Conservation (phyloP, 495 filamentous ascomycete species). For the Trichoderma reesei region DNA sequence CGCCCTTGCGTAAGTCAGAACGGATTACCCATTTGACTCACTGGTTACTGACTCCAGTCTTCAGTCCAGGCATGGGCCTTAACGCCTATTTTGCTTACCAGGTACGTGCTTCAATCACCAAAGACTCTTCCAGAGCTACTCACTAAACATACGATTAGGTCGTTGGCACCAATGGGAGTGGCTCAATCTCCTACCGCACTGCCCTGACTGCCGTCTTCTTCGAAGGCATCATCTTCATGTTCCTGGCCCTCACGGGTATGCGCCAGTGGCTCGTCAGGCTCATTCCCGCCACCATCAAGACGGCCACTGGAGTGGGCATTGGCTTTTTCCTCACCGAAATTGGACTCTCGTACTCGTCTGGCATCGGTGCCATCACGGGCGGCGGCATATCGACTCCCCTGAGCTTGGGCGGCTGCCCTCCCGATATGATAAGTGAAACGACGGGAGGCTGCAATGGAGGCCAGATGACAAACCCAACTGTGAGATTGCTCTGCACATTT, state of each 20-base stretch:
- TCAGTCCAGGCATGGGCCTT: slow-evolving; percentile 66
- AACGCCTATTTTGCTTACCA: slow-evolving; percentile 63
- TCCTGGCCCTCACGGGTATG: slow-evolving; percentile 64
- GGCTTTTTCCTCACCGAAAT: slow-evolving; percentile 71
- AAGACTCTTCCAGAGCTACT: neutral
- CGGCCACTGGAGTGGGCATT: slow-evolving; percentile 71
- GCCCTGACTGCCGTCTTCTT: slow-evolving; percentile 67
- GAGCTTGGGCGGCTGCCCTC: slow-evolving; percentile 56
- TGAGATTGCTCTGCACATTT: slow-evolving; percentile 16
- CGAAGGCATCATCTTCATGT: slow-evolving; percentile 53
- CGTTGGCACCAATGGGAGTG: slow-evolving; percentile 55
- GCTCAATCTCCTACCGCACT: slow-evolving; percentile 52
- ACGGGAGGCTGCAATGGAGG: slow-evolving; percentile 30
- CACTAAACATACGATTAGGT: slow-evolving; percentile 38
- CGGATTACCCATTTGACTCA: neutral
- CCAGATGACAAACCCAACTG: slow-evolving; percentile 61
- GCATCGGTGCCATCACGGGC: slow-evolving; percentile 66
- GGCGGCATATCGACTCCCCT: slow-evolving; percentile 49
- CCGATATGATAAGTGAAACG: slow-evolving; percentile 24
- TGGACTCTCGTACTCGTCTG: slow-evolving; percentile 64
- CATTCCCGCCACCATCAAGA: slow-evolving; percentile 69
- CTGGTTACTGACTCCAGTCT: slow-evolving; percentile 14
- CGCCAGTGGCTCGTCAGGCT: slow-evolving; percentile 78
- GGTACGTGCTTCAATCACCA: neutral
- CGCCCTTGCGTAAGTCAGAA: slow-evolving; percentile 46